Base-by-base conservation (phyloP, 495 filamentous ascomycete species). In the Penicillium longicatenatum region DNA sequence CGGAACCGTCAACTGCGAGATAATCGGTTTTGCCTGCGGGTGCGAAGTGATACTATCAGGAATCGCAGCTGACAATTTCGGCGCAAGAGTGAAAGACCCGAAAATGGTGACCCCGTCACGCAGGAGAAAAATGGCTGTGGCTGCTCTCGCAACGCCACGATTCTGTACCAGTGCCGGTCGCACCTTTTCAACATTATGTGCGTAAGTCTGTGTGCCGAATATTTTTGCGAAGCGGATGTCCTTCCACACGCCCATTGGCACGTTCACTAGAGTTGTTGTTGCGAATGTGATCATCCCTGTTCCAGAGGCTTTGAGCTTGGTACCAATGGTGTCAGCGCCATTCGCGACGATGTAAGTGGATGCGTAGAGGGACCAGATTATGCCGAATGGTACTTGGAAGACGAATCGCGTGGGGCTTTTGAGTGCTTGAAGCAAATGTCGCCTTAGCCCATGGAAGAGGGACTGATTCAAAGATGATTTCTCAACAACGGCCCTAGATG, bases 91-190 rank as follows among this genome's bases (percentile, higher is more conserved):
- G 17, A 76, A 76, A 0, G 69, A 76, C 0, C 70, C 72, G 44
- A 69, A 75, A 30, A 76, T 75, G 12, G 73, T 76, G 0, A 74
- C 60, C 37, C 65, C 61, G 47, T 76, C 73, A 16, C 73, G 71
- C 16, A 72, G 11, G 0, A 89, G 81, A 72, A 96, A 94, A 2
- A 68, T 59, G 29, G 63, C 62, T 19, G 64, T 66, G 5, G 64
- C 69, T 6, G 66, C 52, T 24, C 50, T 55, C 4, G 69, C 60
- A 7, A 62, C 48, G 19, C 58, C 50, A 19, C 49, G 42, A 20
- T 54, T 56, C 17, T 65, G 58, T 19, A 58, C 35, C n/a, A 60
- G 35, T 1, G 41, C 51, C 6, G 56, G 22, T 21, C 22, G 41
- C 21, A 48, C 48, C 16, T 50, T 42, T 39, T 58, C 58, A 19